Evolutionary conservation across 352 stramenopile species (phyloP), one percentile per base, ranked within the genome.

Genomic region (Phytophthora niederhauseri): DNA sequence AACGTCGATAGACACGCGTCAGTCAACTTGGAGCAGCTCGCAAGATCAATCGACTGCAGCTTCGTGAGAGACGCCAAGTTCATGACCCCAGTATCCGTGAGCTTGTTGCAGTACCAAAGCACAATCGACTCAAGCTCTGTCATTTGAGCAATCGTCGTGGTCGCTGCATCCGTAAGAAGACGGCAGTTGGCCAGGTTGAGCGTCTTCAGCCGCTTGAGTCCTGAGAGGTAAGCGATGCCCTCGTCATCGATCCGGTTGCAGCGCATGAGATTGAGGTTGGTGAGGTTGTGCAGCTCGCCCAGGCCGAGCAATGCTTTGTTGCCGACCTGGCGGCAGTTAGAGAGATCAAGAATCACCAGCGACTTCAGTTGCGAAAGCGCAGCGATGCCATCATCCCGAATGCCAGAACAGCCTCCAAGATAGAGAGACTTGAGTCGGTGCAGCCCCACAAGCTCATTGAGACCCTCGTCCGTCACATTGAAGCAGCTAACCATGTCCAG

Each of bases 91-190:
- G 24, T 24, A 69, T 97, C 87, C 0, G 84, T 94, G 24, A 97
- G 75, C 65, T 94, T 94, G 73, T 90, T 91, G 70, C 87, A 97
- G 71, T 95, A 92, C 78, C 87, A 91, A 8, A 97, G 66, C 34
- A 91, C 80, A 8, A 97, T 72, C 31, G 78, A 84, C 57, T 92
- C 73, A 5, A 97, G 64, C 6, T 66, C 49, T 17, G 70, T 68
- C 66, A 94, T 82, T 31, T 70, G 63, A 1, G 75, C 61, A 19
- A 97, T 64, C 9, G 85, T 64, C 22, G 28, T 7, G 6, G 77
- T 79, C 14, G 76, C 75, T 0, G 26, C 70, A 57, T 97, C 82
- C 0, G 88, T 93, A n/a, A 96, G 28, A 20, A 86, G 79, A 41
- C 91, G 87, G 53, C 87, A 97, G 61, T 92, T 93, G 7, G 84